Evolutionary conservation across 2,329 filamentous ascomycete genomes (phyloP).

Genomic region (Chaetothyriales sp.): DNA sequence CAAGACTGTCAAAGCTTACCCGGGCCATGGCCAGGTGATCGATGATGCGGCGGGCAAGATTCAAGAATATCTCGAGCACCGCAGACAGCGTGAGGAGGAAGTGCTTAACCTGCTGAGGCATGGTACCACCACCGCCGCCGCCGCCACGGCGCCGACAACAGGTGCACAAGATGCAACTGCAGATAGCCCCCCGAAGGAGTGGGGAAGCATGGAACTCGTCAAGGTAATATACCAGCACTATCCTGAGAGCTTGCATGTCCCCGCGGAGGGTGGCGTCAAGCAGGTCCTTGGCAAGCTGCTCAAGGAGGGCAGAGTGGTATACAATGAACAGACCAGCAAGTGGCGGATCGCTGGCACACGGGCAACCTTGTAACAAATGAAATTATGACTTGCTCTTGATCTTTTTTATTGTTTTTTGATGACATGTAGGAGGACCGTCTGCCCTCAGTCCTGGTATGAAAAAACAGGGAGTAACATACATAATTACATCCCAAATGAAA

Average conservation of each 20-base stretch:
- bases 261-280: constrained; percentile 60
- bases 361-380: background rate
- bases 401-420: no score
- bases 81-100: constrained; percentile 64
- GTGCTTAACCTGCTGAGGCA: constrained; percentile 49
- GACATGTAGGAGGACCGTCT: no score
- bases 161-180: constrained; percentile 5
- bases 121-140: constrained; percentile 17
- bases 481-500: no score
- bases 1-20: constrained; percentile 53
- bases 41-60: constrained; percentile 58
- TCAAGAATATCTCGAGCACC: constrained; percentile 67
- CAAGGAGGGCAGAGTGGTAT: constrained; percentile 52
- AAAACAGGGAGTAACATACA: no score
- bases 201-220: constrained; percentile 70
- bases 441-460: no score
- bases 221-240: constrained; percentile 72
- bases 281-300: constrained; percentile 70
- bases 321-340: background rate
- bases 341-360: background rate
- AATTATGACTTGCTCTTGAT: background rate
- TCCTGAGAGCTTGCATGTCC: constrained; percentile 55
- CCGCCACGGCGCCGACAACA: constrained; percentile 1
- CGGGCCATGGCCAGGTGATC: constrained; percentile 71
- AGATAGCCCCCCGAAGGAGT: constrained; percentile 28